Evolutionary conservation across 495 filamentous ascomycete genomes (phyloP).

Genomic region (Podospora didyma): DNA sequence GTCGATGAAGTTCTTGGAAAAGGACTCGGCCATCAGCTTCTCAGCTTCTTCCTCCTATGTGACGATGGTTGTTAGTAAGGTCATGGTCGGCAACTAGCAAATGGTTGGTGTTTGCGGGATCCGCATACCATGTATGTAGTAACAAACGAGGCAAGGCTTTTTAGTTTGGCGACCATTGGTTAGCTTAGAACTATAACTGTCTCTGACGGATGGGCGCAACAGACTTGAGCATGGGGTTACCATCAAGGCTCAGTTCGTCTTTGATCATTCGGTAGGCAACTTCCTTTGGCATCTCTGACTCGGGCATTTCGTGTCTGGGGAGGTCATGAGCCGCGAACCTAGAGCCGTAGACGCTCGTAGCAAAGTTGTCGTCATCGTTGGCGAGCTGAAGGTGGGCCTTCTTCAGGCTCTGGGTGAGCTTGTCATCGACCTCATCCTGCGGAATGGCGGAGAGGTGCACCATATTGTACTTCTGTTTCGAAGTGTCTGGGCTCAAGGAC

Average conservation of each 20-base stretch:
- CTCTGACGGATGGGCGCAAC: background rate
- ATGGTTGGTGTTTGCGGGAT: background rate
- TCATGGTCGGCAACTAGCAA: background rate
- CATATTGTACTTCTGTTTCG: slow-evolving; percentile 45
- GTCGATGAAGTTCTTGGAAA: slow-evolving; percentile 91
- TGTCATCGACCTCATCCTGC: slow-evolving; percentile 40
- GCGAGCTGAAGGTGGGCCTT: slow-evolving; percentile 42
- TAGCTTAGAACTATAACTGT: background rate
- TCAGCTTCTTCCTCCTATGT: slow-evolving; percentile 79
- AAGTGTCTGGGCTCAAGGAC: background rate
- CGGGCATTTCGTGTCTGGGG: slow-evolving; percentile 83
- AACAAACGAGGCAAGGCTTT: slow-evolving; percentile 71
- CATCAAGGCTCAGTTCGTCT: slow-evolving; percentile 84
- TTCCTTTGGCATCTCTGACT: slow-evolving; percentile 80
- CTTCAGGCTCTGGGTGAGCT: slow-evolving; percentile 41
- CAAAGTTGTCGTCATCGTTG: slow-evolving; percentile 58
- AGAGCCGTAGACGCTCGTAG: slow-evolving; percentile 79
- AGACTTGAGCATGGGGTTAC: slow-evolving; percentile 85
- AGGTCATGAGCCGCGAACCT: slow-evolving; percentile 74
- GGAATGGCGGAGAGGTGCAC: slow-evolving; percentile 61
- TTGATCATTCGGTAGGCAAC: slow-evolving; percentile 95
- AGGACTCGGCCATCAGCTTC: slow-evolving; percentile 82
- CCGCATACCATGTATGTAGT: slow-evolving; percentile 75
- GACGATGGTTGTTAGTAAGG: background rate
- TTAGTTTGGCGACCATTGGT: slow-evolving; percentile 8